Evolutionary conservation across 768 basidiomycete species (phyloP), one percentile per base, ranked within the genome.

Genomic region (Psilocybe azurescens): DNA sequence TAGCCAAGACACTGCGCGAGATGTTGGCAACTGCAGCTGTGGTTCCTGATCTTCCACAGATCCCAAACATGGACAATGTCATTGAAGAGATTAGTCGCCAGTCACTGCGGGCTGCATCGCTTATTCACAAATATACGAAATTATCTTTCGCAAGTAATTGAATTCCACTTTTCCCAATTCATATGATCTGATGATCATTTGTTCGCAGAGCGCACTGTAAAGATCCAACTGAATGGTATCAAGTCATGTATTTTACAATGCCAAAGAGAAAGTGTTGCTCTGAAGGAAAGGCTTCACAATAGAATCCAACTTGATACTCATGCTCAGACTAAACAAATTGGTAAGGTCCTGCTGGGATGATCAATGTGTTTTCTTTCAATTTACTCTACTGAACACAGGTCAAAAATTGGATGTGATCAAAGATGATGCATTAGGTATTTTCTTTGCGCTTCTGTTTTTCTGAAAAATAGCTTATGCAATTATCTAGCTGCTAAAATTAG

Each of bases 51-150:
- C 16, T 58, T 24, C 57, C 24, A 38, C 18, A 39, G 5, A 51
- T 56, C 18, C 30, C 47, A 5, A 48, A 39, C 14, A 62, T 55
- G 7, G 39, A n/a, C 10, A 53, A 62, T 52, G 50, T 62, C n/a
- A 58, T 62, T 9, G n/a, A 56, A 7, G 61, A 62, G 28, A 62
- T 57, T n/a, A 46, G 51, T 30, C 56, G 55, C n/a, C 55, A 38
- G 39, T 57, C 61, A 3, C 61, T 62, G 29, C 28, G 38, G 28
- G 41, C 52, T 4, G 55, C 61, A 10, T 44, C 38, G 2, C 55
- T 57, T 24, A 56, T 62, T 57, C 55, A 56, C n/a, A 48, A 62
- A 39, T 56, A 62, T 52, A 49, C 53, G 1, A 39, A 24, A 24
- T 24, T 24, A 24, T 24, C 24, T 24, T 24, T 24, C 1, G 24